phyloP scores from a whole-genome alignment of 129 eudicot genomes.

The Arctium lappa region DNA sequence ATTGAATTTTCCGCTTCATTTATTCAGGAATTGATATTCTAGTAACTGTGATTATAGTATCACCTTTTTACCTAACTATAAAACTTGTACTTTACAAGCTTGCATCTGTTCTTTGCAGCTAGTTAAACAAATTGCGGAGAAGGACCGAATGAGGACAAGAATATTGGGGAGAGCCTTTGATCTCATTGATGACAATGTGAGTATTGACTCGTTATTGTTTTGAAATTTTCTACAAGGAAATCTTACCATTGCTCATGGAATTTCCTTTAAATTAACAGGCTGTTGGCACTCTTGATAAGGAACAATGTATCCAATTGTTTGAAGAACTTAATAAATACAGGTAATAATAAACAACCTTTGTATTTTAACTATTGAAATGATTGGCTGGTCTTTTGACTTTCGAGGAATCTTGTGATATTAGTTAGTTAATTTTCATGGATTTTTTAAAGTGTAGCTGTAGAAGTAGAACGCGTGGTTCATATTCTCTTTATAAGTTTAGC shows the following conservation, averaged over 20 bases:
- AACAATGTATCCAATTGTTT: conserved; percentile 68
- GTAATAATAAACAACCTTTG: conserved; percentile 26
- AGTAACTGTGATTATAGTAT: background rate
- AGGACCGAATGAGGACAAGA: conserved; percentile 66
- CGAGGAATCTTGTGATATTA: background rate
- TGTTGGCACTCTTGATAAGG: conserved; percentile 48
- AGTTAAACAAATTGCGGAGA: conserved; percentile 66
- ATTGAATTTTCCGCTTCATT: background rate
- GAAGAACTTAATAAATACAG: conserved; percentile 89
- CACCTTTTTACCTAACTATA: background rate
- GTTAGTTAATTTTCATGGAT: background rate
- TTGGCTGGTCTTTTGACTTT: conserved; percentile 3
- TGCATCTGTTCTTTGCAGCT: conserved; percentile 49
- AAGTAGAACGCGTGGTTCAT: background rate
- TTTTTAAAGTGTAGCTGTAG: conserved; percentile 1
- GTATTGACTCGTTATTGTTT: conserved; percentile 21
- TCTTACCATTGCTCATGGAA: conserved; percentile 9
- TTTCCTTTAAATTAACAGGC: conserved; percentile 31
- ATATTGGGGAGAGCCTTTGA: conserved; percentile 75
- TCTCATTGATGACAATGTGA: conserved; percentile 58
- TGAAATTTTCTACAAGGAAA: background rate
- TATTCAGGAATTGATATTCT: background rate
- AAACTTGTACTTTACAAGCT: conserved; percentile 15
- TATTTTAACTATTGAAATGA: conserved; percentile 7
- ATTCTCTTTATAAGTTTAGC: conserved; percentile 1